Percentiles rank a stretch among this genome's conserved stretches.
Conservation (phyloP, 140 eudicot species). For the Cichorium intybus region DNA sequence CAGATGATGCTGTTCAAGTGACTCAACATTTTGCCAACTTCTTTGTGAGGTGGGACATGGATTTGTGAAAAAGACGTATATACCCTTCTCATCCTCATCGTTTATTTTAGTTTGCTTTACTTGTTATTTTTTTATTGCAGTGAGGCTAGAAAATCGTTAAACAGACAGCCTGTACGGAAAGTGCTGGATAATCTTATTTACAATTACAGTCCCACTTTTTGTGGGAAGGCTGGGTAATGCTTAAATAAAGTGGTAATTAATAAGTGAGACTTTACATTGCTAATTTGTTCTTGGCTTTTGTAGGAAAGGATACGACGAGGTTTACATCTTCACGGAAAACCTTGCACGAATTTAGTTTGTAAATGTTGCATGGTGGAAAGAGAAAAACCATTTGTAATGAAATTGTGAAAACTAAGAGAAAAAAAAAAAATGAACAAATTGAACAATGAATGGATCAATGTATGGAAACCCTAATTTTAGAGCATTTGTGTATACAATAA, state of each 20-base stretch:
- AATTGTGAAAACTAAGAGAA: too few relatives aligned
- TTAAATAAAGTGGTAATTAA: neutral
- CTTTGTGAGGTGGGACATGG: constrained; percentile 82
- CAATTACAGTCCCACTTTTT: constrained; percentile 75
- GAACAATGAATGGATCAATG: too few relatives aligned
- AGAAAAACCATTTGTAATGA: constrained; percentile 3
- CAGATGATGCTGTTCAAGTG: constrained; percentile 86
- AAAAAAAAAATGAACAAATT: neutral
- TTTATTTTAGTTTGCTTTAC: neutral
- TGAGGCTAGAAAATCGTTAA: constrained; percentile 76
- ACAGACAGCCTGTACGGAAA: constrained; percentile 49
- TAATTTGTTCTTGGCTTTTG: constrained; percentile 5
- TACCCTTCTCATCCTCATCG: neutral
- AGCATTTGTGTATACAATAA: too few relatives aligned
- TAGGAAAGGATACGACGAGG: constrained; percentile 73
- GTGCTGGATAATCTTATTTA: constrained; percentile 77
- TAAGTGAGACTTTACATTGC: neutral
- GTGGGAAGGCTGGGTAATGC: constrained; percentile 74
- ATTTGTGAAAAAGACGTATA: neutral
- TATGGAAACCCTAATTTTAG: too few relatives aligned
- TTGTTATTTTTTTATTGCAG: constrained; percentile 33
- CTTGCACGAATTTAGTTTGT: constrained; percentile 20
- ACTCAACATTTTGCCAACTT: constrained; percentile 84
- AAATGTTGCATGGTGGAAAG: constrained; percentile 8
- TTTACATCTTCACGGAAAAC: constrained; percentile 46